Conservation (phyloP, 257 asterid genomes). For the Lycium ferocissimum region DNA sequence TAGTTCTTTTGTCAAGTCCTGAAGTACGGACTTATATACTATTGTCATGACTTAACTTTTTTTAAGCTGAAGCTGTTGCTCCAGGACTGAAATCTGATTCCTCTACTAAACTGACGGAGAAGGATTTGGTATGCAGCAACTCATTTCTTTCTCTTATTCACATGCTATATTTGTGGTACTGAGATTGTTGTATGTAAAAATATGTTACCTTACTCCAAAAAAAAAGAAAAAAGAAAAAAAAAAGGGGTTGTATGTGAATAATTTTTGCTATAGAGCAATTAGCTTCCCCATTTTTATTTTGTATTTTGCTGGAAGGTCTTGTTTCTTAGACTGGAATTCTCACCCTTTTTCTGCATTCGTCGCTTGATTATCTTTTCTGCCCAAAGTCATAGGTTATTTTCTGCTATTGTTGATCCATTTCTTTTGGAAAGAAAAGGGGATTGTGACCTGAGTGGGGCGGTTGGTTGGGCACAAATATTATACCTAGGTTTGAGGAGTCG, state of each 20-base stretch:
- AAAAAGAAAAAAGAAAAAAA: no score
- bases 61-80: conserved; percentile 58
- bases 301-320: not conserved
- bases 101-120: conserved; percentile 46
- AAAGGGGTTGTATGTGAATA: not conserved
- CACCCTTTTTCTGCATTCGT: not conserved
- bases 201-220: not conserved
- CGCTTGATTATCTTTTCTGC: not conserved
- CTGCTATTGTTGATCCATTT: not conserved
- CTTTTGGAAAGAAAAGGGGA: not conserved
- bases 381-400: not conserved
- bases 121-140: conserved; percentile 54
- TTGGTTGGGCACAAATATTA: not conserved
- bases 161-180: not conserved
- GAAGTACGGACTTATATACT: not conserved
- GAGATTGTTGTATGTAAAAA: not conserved
- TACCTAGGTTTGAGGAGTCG: not conserved
- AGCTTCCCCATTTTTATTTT: not conserved
- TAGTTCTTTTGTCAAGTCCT: not conserved
- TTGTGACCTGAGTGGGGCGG: not conserved
- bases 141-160: not conserved
- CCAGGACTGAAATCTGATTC: conserved; percentile 55
- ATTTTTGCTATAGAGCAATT: not conserved
- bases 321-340: not conserved
- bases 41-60: conserved; percentile 34